Evolutionary conservation across 352 stramenopile species (phyloP), one percentile per base, ranked within the genome.

Genomic region (Phytopythium delawarense): DNA sequence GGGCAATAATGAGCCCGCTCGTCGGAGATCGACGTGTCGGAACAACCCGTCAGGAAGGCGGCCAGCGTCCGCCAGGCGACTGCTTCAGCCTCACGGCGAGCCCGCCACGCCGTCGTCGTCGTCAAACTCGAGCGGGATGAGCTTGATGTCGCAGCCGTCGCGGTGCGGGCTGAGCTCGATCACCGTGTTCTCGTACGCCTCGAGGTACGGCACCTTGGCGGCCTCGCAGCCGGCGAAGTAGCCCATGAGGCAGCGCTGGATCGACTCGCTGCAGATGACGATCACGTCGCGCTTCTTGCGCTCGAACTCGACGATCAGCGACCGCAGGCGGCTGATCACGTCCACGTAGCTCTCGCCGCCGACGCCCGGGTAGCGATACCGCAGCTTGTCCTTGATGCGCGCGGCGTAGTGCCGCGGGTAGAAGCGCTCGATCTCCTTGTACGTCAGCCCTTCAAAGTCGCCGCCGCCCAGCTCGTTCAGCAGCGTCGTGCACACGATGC

Each of bases 281-380:
- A 94, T 62, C 61, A 91, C 79, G 66, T 94, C 85, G 60, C 85
- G 85, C 70, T 94, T 96, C 71, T 96, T 93, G 66, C 88, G 84
- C 59, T 94, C 86, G 53, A 98, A 93, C 75, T 97, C 92, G 39
- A 98, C 92, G 52, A 98, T 96, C 40, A 98, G 75, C 54, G 90
- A 95, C 2, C 89, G 79, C 51, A 98, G 64, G 18, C 93, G 84
- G 30, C 92, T 92, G 69, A 98, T 98, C 35, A 98, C 83, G 66
- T 98, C 93, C 59, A 97, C 79, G 71, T 98, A 98, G 60, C 88
- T 97, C 70, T 98, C 93, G 13, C 92, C 93, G 2, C 92, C 92
- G 11, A 93, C 89, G 28, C 92, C 92, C 0, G 93, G 81, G 64
- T 94, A 94, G 7, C 93, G 77, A 66, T 97, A 98, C 13, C 82